Conservation (phyloP, 192 early-diverging fungal genomes). For the Funneliformis geosporum region DNA sequence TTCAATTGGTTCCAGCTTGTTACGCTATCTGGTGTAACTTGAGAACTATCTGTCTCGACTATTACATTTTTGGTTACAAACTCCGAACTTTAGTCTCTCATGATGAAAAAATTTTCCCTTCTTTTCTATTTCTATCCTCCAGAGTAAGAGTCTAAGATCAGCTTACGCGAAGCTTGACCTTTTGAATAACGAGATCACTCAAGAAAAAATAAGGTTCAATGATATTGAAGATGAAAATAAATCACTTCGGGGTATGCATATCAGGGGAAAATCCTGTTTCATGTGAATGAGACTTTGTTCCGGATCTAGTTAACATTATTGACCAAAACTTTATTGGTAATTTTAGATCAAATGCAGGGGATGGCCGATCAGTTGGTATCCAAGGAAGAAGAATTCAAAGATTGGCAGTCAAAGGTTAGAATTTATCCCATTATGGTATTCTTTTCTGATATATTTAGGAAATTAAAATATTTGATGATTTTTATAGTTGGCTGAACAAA, state of each 20-base stretch:
- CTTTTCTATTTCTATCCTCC: neutral
- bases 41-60: neutral
- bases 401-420: slow-evolving; percentile 24
- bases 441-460: neutral
- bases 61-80: neutral
- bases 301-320: no score
- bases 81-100: neutral
- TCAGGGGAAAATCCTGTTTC: neutral
- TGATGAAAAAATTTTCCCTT: no score
- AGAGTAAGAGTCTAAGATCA: slow-evolving; percentile 21
- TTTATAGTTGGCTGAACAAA: slow-evolving; percentile 17
- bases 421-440: neutral
- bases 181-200: slow-evolving; percentile 26
- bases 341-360: slow-evolving; percentile 30
- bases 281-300: no score
- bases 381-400: slow-evolving; percentile 26
- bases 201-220: slow-evolving; percentile 24
- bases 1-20: neutral
- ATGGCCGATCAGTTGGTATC: slow-evolving; percentile 25
- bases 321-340: neutral
- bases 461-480: neutral
- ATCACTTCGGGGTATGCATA: slow-evolving; percentile 26
- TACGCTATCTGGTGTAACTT: neutral
- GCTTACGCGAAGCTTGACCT: slow-evolving; percentile 31
- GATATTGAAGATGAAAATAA: slow-evolving; percentile 36